Evolutionary conservation across 345 rosid genomes (phyloP), one percentile per base, ranked within the genome.

Genomic region (Populus nigra): DNA sequence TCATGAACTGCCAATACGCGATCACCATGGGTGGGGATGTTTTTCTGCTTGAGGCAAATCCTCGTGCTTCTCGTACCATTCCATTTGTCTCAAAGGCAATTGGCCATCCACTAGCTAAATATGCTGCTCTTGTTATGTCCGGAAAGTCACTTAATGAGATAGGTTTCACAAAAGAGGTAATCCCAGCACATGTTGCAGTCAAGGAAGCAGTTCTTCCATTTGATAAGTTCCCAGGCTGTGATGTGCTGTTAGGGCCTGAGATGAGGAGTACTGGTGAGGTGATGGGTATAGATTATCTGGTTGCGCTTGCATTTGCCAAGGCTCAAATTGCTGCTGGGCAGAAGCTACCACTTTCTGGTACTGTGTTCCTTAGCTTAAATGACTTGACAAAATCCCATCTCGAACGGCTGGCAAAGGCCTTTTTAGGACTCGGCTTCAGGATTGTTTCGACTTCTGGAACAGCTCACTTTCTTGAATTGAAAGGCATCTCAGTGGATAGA

Each of bases 61-160:
- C 99, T 38, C 93, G 97, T 72, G 98, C 99, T 81, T 96, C 98
- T 38, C 95, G 97, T 27, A 93, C 98, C 11, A 95, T 96, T 63
- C 98, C 99, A 50, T 96, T 96, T 81, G 98, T 96, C 80, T 93
- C 99, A n/a, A 92, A 96, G 89, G 90, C 97, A 43, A 96, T 92
- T 71, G 99, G 99, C 39, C 98, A 93, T 76, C 99, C 97, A 13
- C 84, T 90, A 79, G 98, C 97, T 47, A 92, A 93, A 79, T 96
- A 96, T 79, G 99, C 98, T 49, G 95, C 97, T 15, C 91, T 92
- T 59, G 93, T 93, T 16, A 92, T 96, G 99, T 91, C 97, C 0
- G 99, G 99, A 27, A 88, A 83, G 80, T 87, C 94, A 38, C 97
- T 96, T 78, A 62, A 82, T 69, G 97, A 96, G 69, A 72, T 96